These are phyloP conservation scores for Paramecium pentaurelia DNA, from an alignment of 73 alveolate species.

Conservation along the genomic window DNA sequence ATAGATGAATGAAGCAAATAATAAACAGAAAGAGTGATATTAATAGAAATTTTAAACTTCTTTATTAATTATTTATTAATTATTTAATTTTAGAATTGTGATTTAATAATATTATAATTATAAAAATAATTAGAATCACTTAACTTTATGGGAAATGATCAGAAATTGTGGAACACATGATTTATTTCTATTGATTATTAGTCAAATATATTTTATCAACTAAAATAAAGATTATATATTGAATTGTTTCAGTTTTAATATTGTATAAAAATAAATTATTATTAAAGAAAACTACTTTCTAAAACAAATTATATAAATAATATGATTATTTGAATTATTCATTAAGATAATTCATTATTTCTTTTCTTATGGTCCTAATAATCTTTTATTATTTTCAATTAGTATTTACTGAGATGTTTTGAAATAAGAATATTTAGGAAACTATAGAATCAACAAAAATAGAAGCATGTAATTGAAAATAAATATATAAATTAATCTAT, in stretches of 20 bases:
- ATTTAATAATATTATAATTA: too few species aligned
- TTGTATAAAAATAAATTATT: neutral
- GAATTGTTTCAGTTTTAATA: too few species aligned
- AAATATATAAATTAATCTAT: neutral
- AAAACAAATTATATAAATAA: too few species aligned
- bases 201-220: neutral
- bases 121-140: too few species aligned
- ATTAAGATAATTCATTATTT: too few species aligned
- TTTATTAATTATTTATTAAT: too few species aligned
- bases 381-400: neutral
- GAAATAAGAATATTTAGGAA: neutral
- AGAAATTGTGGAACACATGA: neutral
- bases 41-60: neutral
- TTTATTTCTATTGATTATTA: neutral
- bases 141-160: neutral
- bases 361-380: neutral
- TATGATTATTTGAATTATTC: too few species aligned
- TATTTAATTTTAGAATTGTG: too few species aligned
- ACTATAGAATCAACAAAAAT: neutral
- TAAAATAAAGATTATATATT: too few species aligned
- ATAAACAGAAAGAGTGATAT: neutral
- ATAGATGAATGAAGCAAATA: slow-evolving; percentile 50
- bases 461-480: neutral
- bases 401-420: neutral
- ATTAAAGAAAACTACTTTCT: neutral